These are phyloP conservation scores for Trichoderma orchidacearum DNA, from an alignment of 495 filamentous ascomycete genomes.

Conservation along the genomic window DNA sequence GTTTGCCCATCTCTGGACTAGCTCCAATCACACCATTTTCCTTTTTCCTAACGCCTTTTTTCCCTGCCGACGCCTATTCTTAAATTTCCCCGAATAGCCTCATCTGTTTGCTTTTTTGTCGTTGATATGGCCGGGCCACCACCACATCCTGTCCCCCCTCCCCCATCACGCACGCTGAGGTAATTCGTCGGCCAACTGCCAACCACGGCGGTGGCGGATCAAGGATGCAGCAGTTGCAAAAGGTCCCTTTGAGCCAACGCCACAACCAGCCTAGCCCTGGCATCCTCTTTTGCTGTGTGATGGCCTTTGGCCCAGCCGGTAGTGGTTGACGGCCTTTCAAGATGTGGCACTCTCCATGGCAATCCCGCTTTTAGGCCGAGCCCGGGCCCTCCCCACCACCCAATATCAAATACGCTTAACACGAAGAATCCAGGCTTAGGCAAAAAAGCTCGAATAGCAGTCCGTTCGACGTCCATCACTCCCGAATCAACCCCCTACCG, in stretches of 20 bases:
- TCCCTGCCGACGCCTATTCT: background rate
- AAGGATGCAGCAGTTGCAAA: background rate
- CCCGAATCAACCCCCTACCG: too few species aligned
- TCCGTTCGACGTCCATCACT: too few species aligned
- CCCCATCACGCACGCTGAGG: too few species aligned
- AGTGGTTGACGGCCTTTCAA: background rate
- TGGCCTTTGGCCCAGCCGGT: background rate
- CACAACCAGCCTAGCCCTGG: too few species aligned
- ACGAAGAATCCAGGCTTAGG: background rate
- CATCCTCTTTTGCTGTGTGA: background rate
- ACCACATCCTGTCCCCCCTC: too few species aligned
- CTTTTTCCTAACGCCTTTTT: background rate
- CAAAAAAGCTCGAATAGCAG: too few species aligned
- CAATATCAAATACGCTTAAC: background rate
- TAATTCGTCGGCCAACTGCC: too few species aligned
- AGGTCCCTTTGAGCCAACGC: background rate
- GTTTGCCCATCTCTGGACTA: background rate
- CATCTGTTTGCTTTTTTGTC: background rate
- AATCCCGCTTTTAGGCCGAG: background rate
- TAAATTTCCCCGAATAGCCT: background rate
- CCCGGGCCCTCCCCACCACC: background rate
- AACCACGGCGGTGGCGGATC: too few species aligned
- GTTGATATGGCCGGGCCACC: too few species aligned
- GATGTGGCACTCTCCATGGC: background rate
- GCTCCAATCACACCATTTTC: background rate